phyloP scores from a whole-genome alignment of 73 alveolate species.

The Paramecium primaurelia region DNA sequence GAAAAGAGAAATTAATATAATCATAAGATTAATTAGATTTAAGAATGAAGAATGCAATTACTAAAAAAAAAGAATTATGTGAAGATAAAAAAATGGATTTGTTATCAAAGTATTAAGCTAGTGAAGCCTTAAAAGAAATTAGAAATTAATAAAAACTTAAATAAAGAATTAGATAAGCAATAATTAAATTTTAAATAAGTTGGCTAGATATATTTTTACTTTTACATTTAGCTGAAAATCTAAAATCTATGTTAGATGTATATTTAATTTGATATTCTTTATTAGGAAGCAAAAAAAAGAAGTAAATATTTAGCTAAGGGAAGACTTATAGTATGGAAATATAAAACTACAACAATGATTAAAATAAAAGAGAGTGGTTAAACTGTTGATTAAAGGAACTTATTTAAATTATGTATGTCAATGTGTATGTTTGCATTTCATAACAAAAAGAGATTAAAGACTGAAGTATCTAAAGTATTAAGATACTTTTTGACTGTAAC shows the following conservation, averaged over 20 bases:
- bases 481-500: neutral
- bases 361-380: slow-evolving; percentile 23
- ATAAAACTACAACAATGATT: neutral
- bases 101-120: neutral
- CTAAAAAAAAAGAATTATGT: neutral
- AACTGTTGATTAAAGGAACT: neutral
- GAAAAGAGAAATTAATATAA: neutral
- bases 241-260: neutral
- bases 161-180: neutral
- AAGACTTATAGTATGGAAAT: slow-evolving; percentile 5
- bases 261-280: neutral
- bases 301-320: slow-evolving; percentile 16
- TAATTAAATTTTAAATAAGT: neutral
- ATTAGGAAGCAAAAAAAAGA: neutral
- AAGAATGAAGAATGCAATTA: neutral
- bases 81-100: slow-evolving; percentile 9
- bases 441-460: neutral
- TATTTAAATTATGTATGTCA: neutral
- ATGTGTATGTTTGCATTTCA: neutral
- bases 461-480: neutral
- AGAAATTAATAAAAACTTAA: neutral
- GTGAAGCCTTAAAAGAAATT: slow-evolving; percentile 12
- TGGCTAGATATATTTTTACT: neutral
- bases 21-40: neutral
- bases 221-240: neutral